Evolutionary conservation across 352 stramenopile species (phyloP), one percentile per base, ranked within the genome.

Genomic region (Pythium dissotocum): DNA sequence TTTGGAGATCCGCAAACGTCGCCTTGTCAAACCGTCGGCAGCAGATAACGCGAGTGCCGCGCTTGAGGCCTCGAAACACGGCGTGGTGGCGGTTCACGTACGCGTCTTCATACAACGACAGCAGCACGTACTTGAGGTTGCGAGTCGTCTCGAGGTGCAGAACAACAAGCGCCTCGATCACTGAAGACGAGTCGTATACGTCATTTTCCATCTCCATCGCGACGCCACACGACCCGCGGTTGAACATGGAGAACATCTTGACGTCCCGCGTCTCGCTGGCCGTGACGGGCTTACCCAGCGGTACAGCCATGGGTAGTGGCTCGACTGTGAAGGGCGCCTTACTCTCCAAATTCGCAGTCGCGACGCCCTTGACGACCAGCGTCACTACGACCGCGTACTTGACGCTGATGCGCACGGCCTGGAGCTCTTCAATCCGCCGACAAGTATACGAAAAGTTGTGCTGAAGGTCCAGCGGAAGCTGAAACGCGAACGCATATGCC

Each of bases 81-180:
- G 10, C 16, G 24, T 44, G 32, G n/a, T 68, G 62, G 28, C 53
- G 26, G 36, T 68, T 44, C 21, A 69, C 46, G 54, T 28, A 24
- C 14, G 57, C 55, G 24, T 69, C 54, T 33, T 69, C 63, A 35
- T 63, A 63, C 24, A 69, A 36, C 9, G 42, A 12, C 12, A 69
- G 33, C 40, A 36, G 16, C n/a, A 64, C 28, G 14, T 58, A 51
- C 42, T 63, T 63, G n/a, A 63, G 63, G 0, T 4, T 21, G 6
- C 58, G 40, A 6, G 46, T 38, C 14, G 63, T 58, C 9, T 46
- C 48, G 6, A 63, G n/a, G 1, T 40, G 16, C 12, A 69, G 21
- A 2, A 6, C 14, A 7, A 69, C 63, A 5, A 33, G 44, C 16
- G 63, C 35, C 40, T 63, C 55, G 32, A 69, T 63, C n/a, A 21